Percentiles rank a stretch among this genome's conserved stretches.
phyloP scores from a whole-genome alignment of 768 basidiomycete species.

The Mycena sanguinolenta region DNA sequence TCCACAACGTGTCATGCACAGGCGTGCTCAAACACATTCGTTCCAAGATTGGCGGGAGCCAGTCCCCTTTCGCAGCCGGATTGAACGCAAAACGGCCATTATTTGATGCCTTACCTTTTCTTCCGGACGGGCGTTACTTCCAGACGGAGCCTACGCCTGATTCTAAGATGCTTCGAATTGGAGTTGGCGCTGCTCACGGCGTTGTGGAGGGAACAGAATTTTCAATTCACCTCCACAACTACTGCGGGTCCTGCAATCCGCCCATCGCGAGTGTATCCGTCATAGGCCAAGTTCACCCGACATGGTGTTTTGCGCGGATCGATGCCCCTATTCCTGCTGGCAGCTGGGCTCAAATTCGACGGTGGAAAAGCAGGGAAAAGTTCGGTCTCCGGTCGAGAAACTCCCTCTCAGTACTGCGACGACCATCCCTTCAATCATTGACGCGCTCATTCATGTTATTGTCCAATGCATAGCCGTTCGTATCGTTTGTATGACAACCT shows the following conservation, averaged over 20 bases:
- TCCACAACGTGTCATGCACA: slow-evolving; percentile 66
- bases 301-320: slow-evolving; percentile 66
- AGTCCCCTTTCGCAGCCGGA: slow-evolving; percentile 66
- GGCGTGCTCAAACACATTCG: slow-evolving; percentile 60
- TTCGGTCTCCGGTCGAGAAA: slow-evolving; percentile 52
- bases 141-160: slow-evolving; percentile 56
- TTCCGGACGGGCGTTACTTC: slow-evolving; percentile 61
- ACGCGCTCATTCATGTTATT: slow-evolving; percentile 15
- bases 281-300: slow-evolving; percentile 61
- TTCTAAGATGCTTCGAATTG: slow-evolving; percentile 57
- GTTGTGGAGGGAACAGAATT: slow-evolving; percentile 73
- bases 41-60: slow-evolving; percentile 53
- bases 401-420: slow-evolving; percentile 9
- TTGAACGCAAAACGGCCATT: slow-evolving; percentile 60
- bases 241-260: slow-evolving; percentile 67
- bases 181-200: slow-evolving; percentile 72
- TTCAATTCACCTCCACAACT: slow-evolving; percentile 72
- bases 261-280: slow-evolving; percentile 62
- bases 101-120: slow-evolving; percentile 70
- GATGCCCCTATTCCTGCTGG: slow-evolving; percentile 46
- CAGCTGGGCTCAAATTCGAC: slow-evolving; percentile 65
- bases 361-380: slow-evolving; percentile 68
- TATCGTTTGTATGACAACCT: no score
- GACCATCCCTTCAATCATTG: slow-evolving; percentile 7
- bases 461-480: neutral